Percentiles rank a stretch among this genome's conserved stretches.
These are phyloP conservation scores for Posidonia oceanica DNA, from an alignment of 116 monocot species.

Conservation along the genomic window DNA sequence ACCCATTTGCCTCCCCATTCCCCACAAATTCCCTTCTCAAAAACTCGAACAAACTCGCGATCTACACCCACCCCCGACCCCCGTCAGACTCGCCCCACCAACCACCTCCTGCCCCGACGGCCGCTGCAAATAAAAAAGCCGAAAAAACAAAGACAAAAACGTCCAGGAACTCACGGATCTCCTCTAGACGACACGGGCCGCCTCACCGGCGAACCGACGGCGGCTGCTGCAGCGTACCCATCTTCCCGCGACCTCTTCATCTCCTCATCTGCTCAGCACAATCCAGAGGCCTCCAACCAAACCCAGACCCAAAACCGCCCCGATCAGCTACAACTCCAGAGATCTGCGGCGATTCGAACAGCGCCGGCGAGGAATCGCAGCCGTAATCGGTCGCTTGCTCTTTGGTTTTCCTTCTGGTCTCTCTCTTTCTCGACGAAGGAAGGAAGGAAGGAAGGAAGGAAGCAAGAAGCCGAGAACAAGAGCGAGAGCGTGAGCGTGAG, in stretches of 20 bases:
- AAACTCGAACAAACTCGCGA: background rate
- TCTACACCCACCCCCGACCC: background rate
- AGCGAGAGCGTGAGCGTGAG: no score
- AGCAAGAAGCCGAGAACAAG: no score
- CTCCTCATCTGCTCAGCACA: background rate
- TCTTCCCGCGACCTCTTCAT: conserved; percentile 13
- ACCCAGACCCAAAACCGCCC: no score
- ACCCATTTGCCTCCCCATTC: background rate
- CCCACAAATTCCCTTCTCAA: background rate
- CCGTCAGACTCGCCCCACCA: background rate
- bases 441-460: no score
- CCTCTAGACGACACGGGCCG: conserved; percentile 7
- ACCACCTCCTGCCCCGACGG: background rate
- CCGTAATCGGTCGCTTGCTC: background rate
- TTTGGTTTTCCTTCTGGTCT: background rate
- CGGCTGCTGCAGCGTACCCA: background rate
- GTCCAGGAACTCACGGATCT: conserved; percentile 11
- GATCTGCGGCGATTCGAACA: no score
- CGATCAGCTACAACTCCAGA: no score
- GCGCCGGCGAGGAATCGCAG: no score
- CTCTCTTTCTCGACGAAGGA: background rate
- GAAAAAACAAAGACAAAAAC: background rate
- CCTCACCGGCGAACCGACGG: conserved; percentile 5
- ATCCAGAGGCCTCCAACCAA: no score
- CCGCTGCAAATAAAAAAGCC: background rate